Conservation (phyloP, 495 filamentous ascomycete species). For the Neurospora sp. region DNA sequence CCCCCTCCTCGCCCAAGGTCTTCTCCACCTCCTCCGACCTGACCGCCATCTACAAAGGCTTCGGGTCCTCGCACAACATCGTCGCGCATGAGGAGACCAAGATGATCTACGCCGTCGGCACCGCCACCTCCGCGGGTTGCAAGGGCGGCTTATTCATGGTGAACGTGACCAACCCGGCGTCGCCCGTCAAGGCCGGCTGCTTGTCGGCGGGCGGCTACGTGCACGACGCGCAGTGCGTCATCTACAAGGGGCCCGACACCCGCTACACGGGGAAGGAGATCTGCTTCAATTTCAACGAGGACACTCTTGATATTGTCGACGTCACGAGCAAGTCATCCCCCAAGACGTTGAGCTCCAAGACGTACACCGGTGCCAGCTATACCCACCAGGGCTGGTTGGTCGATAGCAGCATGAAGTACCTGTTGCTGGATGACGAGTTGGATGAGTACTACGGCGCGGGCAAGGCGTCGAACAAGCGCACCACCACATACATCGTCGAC, state of each 20-base stretch:
- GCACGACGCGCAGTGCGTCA: slow-evolving; percentile 50
- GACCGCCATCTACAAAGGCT: slow-evolving; percentile 12
- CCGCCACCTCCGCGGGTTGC: slow-evolving; percentile 28
- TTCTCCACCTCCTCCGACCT: slow-evolving; percentile 14
- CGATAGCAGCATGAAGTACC: slow-evolving; percentile 43
- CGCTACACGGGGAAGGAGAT: slow-evolving; percentile 44
- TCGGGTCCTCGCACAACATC: slow-evolving; percentile 31
- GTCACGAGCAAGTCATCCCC: slow-evolving; percentile 42
- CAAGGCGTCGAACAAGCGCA: slow-evolving; percentile 33
- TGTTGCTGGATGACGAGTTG: slow-evolving; percentile 52
- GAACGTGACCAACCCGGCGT: slow-evolving; percentile 36
- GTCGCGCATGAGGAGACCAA: slow-evolving; percentile 40
- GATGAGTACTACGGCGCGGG: slow-evolving; percentile 43
- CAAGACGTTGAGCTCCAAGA: slow-evolving; percentile 41
- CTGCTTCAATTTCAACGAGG: slow-evolving; percentile 51
- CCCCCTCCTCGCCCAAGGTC: slow-evolving; percentile 8
- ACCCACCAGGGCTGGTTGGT: slow-evolving; percentile 53
- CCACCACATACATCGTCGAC: slow-evolving; percentile 48
- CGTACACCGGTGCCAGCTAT: slow-evolving; percentile 46
- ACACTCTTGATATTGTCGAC: slow-evolving; percentile 37
- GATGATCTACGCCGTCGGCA: slow-evolving; percentile 36
- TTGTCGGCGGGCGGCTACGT: slow-evolving; percentile 45
- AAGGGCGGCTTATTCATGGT: slow-evolving; percentile 44
- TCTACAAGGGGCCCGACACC: slow-evolving; percentile 46
- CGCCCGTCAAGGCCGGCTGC: slow-evolving; percentile 39